These are phyloP conservation scores for Leccinum subatratum DNA, from an alignment of 1,284 basidiomycete genomes.

Conservation along the genomic window DNA sequence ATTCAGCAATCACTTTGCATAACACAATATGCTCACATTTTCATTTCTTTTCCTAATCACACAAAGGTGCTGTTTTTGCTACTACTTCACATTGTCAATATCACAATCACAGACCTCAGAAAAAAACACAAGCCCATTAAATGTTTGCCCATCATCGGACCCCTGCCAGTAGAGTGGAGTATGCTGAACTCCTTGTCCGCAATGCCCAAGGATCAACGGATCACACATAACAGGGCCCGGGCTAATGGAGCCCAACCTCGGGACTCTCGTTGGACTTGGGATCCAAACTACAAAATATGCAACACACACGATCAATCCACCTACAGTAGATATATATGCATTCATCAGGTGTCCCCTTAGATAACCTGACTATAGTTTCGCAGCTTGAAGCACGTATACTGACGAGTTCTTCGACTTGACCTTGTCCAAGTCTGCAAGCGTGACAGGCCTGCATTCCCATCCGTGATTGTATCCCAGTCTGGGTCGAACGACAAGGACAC, in stretches of 20 bases:
- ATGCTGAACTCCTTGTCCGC: not conserved
- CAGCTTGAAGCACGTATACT: constrained; percentile 31
- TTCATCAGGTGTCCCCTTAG: not conserved
- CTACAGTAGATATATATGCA: not conserved
- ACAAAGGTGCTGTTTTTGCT: too few species aligned
- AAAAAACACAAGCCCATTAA: too few species aligned
- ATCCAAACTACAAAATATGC: not conserved
- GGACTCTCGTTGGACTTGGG: too few species aligned
- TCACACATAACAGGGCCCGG: not conserved
- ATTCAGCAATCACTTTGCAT: not conserved
- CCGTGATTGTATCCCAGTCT: constrained; percentile 81
- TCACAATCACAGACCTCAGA: too few species aligned
- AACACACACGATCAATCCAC: not conserved
- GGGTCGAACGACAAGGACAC: not conserved
- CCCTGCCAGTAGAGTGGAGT: not conserved
- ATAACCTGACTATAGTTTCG: not conserved
- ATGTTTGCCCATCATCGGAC: too few species aligned
- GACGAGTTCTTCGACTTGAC: constrained; percentile 66
- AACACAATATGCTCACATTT: too few species aligned
- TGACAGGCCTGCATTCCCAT: constrained; percentile 58
- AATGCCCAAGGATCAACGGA: not conserved
- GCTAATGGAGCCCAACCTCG: not conserved
- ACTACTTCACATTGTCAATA: too few species aligned
- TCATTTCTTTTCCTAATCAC: not conserved
- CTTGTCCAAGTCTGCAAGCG: constrained; percentile 62